These are phyloP conservation scores for Selaginella tamariscina DNA, from an alignment of 75 land plant genomes.

Conservation along the genomic window DNA sequence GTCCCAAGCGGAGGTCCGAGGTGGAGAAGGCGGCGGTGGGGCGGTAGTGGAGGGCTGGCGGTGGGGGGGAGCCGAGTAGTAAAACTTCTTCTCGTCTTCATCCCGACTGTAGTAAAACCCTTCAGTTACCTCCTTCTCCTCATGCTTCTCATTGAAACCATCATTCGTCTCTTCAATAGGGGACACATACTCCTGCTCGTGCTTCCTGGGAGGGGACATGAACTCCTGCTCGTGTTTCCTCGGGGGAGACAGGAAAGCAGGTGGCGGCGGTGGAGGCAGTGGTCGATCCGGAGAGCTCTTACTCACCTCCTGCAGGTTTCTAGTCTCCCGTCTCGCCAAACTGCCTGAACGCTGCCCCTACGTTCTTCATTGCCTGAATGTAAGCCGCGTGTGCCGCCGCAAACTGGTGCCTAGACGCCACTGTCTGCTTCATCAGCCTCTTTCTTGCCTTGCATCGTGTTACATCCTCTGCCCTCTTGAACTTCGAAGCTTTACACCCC, in stretches of 20 bases:
- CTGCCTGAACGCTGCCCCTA: background rate
- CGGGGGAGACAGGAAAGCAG: conserved; percentile 12
- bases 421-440: conserved; percentile 43
- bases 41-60: conserved; percentile 13
- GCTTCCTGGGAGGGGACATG: conserved; percentile 27
- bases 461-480: conserved; percentile 58
- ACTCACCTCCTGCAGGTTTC: background rate
- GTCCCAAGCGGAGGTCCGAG: conserved; percentile 2
- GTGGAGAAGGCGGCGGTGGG: conserved; percentile 19
- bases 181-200: conserved; percentile 17
- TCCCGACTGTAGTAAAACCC: background rate
- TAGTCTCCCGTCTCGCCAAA: conserved; percentile 5
- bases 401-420: conserved; percentile 49
- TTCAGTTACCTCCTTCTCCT: background rate
- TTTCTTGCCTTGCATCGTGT: conserved; percentile 45
- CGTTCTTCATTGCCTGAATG: conserved; percentile 37
- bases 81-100: background rate
- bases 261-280: conserved; percentile 12
- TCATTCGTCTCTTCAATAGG: conserved; percentile 16
- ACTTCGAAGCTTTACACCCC: conserved; percentile 65
- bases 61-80: conserved; percentile 12
- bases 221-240: too few relatives aligned
- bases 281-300: background rate
- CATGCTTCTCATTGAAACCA: background rate
- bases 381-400: conserved; percentile 66